Conservation (phyloP, 768 basidiomycete species). For the Podaxis pistillaris region DNA sequence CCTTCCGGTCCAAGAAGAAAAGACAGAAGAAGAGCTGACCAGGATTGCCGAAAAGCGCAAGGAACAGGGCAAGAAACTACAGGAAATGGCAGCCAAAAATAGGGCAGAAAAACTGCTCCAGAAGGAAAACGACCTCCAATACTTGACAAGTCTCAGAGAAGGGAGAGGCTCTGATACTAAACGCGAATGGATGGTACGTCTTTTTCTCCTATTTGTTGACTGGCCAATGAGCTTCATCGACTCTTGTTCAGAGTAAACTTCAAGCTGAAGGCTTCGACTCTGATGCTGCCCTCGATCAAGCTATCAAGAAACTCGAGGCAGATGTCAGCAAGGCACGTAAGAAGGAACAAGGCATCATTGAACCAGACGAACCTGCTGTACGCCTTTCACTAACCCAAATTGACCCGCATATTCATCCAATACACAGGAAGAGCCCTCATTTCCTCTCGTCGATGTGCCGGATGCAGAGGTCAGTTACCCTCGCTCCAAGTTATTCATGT, state of each 20-base stretch:
- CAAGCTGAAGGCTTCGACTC: slow-evolving; percentile 72
- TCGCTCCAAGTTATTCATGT: neutral
- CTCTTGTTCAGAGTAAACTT: slow-evolving; percentile 48
- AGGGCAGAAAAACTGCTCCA: slow-evolving; percentile 81
- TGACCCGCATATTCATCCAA: neutral
- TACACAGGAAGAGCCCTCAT: slow-evolving; percentile 75
- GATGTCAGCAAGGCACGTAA: slow-evolving; percentile 76
- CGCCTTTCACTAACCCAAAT: slow-evolving; percentile 12
- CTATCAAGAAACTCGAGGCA: slow-evolving; percentile 82
- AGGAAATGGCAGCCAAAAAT: slow-evolving; percentile 87
- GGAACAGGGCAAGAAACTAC: slow-evolving; percentile 85
- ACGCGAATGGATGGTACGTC: slow-evolving; percentile 71
- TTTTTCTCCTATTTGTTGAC: neutral
- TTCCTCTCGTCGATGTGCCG: slow-evolving; percentile 88
- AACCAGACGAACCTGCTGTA: slow-evolving; percentile 53
- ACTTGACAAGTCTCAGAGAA: slow-evolving; percentile 64
- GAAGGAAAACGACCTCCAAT: slow-evolving; percentile 74
- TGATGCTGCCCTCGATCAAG: slow-evolving; percentile 75
- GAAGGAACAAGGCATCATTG: slow-evolving; percentile 63
- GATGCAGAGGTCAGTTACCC: slow-evolving; percentile 67
- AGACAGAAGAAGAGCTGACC: slow-evolving; percentile 87
- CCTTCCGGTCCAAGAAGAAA: slow-evolving; percentile 66
- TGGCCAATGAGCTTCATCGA: neutral
- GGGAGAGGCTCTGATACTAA: slow-evolving; percentile 57
- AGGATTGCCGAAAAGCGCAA: slow-evolving; percentile 73